Evolutionary conservation across 192 early-diverging fungal species (phyloP).

Genomic region (Backusella luteola): DNA sequence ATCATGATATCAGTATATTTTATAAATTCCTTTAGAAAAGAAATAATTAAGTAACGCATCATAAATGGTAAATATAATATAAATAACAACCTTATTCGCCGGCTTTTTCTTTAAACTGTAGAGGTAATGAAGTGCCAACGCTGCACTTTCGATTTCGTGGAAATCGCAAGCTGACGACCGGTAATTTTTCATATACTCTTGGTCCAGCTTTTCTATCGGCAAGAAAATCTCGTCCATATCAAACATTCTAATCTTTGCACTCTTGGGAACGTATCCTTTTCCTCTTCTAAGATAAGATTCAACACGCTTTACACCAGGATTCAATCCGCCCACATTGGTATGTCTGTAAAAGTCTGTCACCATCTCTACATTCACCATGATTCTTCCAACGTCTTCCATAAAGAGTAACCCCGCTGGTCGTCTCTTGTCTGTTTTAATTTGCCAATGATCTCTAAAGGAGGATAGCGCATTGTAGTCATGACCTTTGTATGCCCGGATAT

Average conservation of each 20-base stretch:
- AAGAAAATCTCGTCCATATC: background rate
- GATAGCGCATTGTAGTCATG: background rate
- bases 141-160: background rate
- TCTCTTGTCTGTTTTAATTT: background rate
- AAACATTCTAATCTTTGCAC: background rate
- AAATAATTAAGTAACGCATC: background rate
- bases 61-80: background rate
- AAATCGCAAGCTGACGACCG: background rate
- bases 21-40: background rate
- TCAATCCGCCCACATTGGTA: background rate
- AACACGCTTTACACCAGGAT: background rate
- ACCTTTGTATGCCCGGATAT: slow-evolving; percentile 5
- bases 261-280: background rate
- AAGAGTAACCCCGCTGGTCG: background rate
- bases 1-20: background rate
- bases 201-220: background rate
- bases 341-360: background rate
- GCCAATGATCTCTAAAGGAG: background rate
- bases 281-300: background rate
- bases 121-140: background rate
- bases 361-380: background rate
- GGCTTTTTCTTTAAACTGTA: background rate
- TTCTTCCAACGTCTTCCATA: background rate
- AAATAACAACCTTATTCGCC: background rate
- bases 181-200: background rate